Evolutionary conservation across 2,329 filamentous ascomycete species (phyloP), one percentile per base, ranked within the genome.

Genomic region (Geosmithia putterillii): DNA sequence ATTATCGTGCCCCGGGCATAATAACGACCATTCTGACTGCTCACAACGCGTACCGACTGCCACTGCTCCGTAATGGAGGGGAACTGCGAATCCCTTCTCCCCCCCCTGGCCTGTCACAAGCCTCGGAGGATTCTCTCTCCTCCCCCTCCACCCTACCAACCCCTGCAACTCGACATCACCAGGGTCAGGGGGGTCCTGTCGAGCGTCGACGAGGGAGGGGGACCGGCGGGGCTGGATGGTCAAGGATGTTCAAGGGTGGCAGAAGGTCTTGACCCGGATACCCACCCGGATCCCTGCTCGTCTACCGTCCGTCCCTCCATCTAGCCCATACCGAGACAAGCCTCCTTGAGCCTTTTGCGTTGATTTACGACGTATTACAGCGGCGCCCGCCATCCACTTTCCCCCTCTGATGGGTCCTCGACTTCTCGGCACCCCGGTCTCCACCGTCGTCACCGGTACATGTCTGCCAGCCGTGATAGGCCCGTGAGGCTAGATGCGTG

Each of bases 91-190:
- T n/a, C n/a, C n/a, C n/a, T n/a, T n/a, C n/a, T n/a, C n/a, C n/a
- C n/a, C n/a, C n/a, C n/a, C n/a, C n/a, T n/a, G n/a, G 50, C 52
- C 53, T 52, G 52, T 56, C 51, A 60, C 57, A 57, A 52, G 50
- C 52, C 50, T 67, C 65, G 65, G 64, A 69, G 62, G 60, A 64
- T 68, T 68, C 60, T 63, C 58, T 57, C 56, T 45, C 21, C 40
- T 21, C 37, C 20, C 22, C 28, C 37, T 38, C 44, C 38, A 39
- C 28, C 34, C 44, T 28, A 45, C 38, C 44, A 36, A 18, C 32
- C 40, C 39, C 32, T 35, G 28, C 42, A 18, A 36, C 19, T 42
- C 17, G 44, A n/a, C n/a, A n/a, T n/a, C n/a, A n/a, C 44, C 32
- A 40, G 44, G 40, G 40, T 46, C 46, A 40, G 41, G 46, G 41